phyloP scores from a whole-genome alignment of 306 rosid species.

The Nissolia schottii region DNA sequence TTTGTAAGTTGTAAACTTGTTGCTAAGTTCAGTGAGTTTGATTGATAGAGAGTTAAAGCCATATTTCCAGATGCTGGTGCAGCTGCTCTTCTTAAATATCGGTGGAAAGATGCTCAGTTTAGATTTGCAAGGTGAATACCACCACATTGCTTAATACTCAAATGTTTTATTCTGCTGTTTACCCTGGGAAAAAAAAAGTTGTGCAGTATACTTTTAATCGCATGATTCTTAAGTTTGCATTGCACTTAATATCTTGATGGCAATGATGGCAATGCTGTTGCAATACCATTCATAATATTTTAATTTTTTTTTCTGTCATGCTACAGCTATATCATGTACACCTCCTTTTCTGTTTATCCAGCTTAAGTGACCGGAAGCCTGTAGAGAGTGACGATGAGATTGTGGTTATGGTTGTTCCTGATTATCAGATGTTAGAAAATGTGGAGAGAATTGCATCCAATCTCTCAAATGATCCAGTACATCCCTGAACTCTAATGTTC shows the following conservation, averaged over 20 bases:
- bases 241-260: conserved; percentile 17
- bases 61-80: conserved; percentile 98
- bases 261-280: conserved; percentile 9
- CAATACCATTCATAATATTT: not conserved
- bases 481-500: conserved; percentile 21
- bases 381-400: conserved; percentile 79
- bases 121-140: conserved; percentile 75
- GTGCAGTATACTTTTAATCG: not conserved
- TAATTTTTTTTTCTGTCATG: not conserved
- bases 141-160: not conserved
- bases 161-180: not conserved
- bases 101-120: conserved; percentile 80
- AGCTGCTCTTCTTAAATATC: conserved; percentile 81
- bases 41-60: conserved; percentile 80
- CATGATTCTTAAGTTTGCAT: conserved; percentile 8
- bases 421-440: conserved; percentile 87
- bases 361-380: conserved; percentile 92
- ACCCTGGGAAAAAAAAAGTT: not conserved
- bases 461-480: conserved; percentile 83
- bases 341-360: conserved; percentile 30
- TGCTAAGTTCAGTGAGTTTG: conserved; percentile 34
- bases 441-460: conserved; percentile 81
- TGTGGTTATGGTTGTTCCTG: conserved; percentile 95
- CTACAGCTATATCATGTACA: not conserved
- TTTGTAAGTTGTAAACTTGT: conserved; percentile 1